Base-by-base conservation (phyloP, 257 asterid genomes). In the Ehretia macrophylla region DNA sequence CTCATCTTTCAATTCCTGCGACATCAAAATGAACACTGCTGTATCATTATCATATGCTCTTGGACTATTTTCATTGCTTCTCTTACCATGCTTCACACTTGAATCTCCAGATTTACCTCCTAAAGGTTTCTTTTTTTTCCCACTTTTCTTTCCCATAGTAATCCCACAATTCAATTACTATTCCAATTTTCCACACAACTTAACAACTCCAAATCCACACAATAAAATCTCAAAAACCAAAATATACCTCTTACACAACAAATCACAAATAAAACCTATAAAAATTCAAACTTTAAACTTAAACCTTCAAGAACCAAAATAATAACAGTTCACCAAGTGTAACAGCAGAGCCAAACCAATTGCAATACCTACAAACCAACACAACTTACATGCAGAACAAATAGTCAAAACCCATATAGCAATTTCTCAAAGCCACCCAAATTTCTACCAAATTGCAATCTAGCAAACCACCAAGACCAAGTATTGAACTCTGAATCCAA, bases 1-100 rank as follows among this genome's bases (percentile, higher is more conserved):
- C 19, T 86, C 94, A 56, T 82, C 84, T 77, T 82, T 89, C 72
- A 89, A 70, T 42, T 86, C 95, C 55, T 65, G 79, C 11, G 95
- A 63, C 89, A 84, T 67, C 17, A 78, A 70, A 68, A 86, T 79
- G 77, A 89, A 86, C 18, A 76, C 65, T 13, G 78, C 82, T 0
- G 84, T 78, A 54, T 89, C 95, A 56, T 82, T 75, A 63, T 89
- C 95, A 63, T 75, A 77, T 23, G 69, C 72, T 60, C 68, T 79
- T 1, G 79, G 69, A 53, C 79, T 73, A 54, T 55, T 67, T 16
- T 78, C 83, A 32, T 66, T 27, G 35, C 3, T 64, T 56, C 61
- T 66, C 54, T 68, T 69, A 16, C 61, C 72, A 51, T 68, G 77
- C 64, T 67, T 75, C 20, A 58, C 47, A 68, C 44, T 73, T 39